Base-by-base conservation (phyloP, 192 early-diverging fungal genomes). In the Lobosporangium transversale region DNA sequence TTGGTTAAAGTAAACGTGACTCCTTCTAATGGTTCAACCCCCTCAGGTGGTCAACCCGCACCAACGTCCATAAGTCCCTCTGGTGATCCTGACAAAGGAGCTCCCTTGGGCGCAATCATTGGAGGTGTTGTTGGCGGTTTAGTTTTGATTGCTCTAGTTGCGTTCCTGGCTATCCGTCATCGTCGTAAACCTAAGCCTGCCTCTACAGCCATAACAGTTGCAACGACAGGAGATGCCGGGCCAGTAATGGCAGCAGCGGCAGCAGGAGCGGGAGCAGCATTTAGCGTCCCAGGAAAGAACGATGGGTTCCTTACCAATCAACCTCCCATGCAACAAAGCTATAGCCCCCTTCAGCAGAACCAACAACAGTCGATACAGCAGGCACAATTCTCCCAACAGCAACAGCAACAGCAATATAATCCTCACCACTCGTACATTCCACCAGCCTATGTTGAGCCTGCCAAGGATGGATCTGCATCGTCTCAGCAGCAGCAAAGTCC, bases 41-140 rank as follows among this genome's bases (percentile, higher is more conserved):
- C n/a, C n/a, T n/a, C n/a, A n/a, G n/a, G n/a, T n/a, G n/a, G n/a
- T n/a, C n/a, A n/a, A n/a, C n/a, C n/a, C n/a, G n/a, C n/a, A n/a
- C n/a, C n/a, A n/a, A n/a, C n/a, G n/a, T n/a, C n/a, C n/a, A n/a
- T n/a, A n/a, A n/a, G n/a, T n/a, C n/a, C n/a, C n/a, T n/a, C n/a
- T 3, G 27, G 45, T 10, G 43, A 43, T 14, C 42, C 23, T 10
- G 31, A 12, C 37, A 17, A 67, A 26, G n/a, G n/a, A n/a, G 37
- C 71, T 12, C 47, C 56, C 12, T 18, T 66, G 17, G 71, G 71
- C 9, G 71, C 44, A 2, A 76, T 76, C 29, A 30, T 66, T 51
- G 71, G 71, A 47, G 73, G 73, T 21, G 53, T 76, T 20, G 73
- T 62, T 35, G 73, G 58, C 0, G 73, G 52, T 2, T 50, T 76